Evolutionary conservation across 768 basidiomycete genomes (phyloP).

Genomic region (Coprinopsis strossmayeri): DNA sequence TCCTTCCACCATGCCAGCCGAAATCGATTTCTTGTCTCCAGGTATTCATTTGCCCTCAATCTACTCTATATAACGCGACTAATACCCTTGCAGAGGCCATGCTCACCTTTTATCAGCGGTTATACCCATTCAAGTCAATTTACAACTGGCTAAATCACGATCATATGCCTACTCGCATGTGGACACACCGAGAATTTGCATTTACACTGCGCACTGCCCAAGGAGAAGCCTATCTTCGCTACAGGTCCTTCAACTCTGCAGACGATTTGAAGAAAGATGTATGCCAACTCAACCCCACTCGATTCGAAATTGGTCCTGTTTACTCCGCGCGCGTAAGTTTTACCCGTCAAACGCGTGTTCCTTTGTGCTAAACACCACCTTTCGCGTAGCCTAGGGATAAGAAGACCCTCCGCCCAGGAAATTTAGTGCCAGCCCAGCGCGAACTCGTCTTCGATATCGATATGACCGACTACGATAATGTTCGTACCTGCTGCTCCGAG

Average conservation of each 20-base stretch:
- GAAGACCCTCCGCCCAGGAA: constrained; percentile 61
- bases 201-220: constrained; percentile 91
- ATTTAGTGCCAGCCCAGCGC: constrained; percentile 73
- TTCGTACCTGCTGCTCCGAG: constrained; percentile 91
- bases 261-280: constrained; percentile 94
- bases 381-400: constrained; percentile 73
- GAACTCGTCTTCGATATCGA: constrained; percentile 99
- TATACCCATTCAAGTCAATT: constrained; percentile 93
- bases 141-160: constrained; percentile 95
- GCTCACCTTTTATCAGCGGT: constrained; percentile 73
- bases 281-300: constrained; percentile 75
- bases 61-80: not conserved
- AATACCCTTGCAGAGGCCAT: constrained; percentile 31
- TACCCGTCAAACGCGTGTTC: not conserved
- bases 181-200: constrained; percentile 92
- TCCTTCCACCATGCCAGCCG: not conserved
- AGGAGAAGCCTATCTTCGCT: constrained; percentile 89
- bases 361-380: not conserved
- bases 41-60: not conserved
- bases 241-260: constrained; percentile 79
- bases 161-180: constrained; percentile 69
- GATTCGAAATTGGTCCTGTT: constrained; percentile 96
- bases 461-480: constrained; percentile 97
- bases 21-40: constrained; percentile 9
- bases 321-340: constrained; percentile 76